These are phyloP conservation scores for Suillus lakei DNA, from an alignment of 768 basidiomycete genomes.

Conservation along the genomic window DNA sequence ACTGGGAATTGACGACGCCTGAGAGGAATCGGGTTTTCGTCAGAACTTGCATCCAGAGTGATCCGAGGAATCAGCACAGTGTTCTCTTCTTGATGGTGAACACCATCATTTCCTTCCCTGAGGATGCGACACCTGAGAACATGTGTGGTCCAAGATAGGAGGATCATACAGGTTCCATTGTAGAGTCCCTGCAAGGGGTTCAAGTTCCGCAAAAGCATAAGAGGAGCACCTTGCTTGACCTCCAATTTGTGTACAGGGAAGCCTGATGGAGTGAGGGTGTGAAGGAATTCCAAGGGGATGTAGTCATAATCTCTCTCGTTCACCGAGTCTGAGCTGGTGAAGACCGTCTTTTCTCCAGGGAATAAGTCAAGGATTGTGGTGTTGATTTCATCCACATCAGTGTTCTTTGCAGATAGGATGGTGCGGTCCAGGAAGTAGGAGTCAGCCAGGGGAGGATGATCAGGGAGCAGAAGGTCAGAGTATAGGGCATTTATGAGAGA, in stretches of 20 bases:
- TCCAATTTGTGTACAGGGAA: conserved; percentile 44
- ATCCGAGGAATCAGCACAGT: conserved; percentile 37
- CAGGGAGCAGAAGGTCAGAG: conserved; percentile 19
- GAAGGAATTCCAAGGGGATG: conserved; percentile 44
- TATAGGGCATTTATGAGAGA: conserved; percentile 35
- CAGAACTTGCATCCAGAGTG: conserved; percentile 20
- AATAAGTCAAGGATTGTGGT: conserved; percentile 26
- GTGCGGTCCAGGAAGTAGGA: conserved; percentile 33
- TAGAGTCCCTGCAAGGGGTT: conserved; percentile 39
- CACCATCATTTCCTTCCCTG: conserved; percentile 22
- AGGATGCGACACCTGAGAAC: conserved; percentile 33
- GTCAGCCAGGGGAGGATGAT: conserved; percentile 19
- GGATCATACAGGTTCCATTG: conserved; percentile 39
- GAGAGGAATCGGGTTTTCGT: conserved; percentile 29
- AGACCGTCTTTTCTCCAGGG: conserved; percentile 24
- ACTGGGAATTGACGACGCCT: conserved; percentile 35
- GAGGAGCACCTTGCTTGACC: conserved; percentile 37
- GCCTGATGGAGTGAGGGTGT: conserved; percentile 40
- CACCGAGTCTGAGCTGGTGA: conserved; percentile 36
- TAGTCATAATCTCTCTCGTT: conserved; percentile 26
- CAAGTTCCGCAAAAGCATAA: conserved; percentile 52
- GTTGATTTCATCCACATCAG: conserved; percentile 39
- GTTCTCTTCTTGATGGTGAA: conserved; percentile 20
- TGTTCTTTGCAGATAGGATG: conserved; percentile 36
- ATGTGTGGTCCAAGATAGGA: conserved; percentile 21